Conservation (phyloP, 2,329 filamentous ascomycete genomes). For the Colletotrichum sp. region DNA sequence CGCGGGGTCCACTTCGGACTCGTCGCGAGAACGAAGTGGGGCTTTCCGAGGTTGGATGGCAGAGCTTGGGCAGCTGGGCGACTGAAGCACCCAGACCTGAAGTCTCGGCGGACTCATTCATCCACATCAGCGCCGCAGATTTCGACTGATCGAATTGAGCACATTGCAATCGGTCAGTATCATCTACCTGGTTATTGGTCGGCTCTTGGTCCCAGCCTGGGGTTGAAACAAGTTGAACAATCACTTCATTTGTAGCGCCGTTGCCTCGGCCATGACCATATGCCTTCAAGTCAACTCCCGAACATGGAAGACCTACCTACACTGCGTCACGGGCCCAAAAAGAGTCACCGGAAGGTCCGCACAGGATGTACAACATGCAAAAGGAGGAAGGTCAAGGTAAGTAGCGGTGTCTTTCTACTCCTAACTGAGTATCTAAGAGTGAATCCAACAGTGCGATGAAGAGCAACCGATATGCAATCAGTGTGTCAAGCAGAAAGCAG, state of each 20-base stretch:
- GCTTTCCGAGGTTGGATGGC: background rate
- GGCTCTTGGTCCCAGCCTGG: background rate
- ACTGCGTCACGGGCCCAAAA: background rate
- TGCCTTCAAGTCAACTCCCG: background rate
- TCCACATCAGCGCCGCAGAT: background rate
- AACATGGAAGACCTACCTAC: background rate
- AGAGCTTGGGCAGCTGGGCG: background rate
- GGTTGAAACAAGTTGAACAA: background rate
- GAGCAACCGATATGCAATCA: conserved; percentile 40
- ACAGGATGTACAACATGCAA: conserved; percentile 43
- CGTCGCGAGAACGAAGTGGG: background rate
- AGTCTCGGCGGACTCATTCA: background rate
- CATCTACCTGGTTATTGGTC: background rate
- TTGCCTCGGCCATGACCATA: background rate
- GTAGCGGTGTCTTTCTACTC: background rate
- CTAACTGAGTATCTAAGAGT: background rate
- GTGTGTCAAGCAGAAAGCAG: conserved; percentile 41
- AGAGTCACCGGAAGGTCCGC: conserved; percentile 32
- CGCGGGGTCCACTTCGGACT: background rate
- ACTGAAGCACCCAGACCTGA: background rate
- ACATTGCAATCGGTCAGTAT: background rate
- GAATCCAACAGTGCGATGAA: conserved; percentile 40
- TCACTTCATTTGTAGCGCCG: background rate
- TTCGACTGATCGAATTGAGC: background rate
- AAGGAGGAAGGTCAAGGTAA: conserved; percentile 42